Evolutionary conservation across 2,329 filamentous ascomycete species (phyloP).

Genomic region (Neofusicoccum sp.): DNA sequence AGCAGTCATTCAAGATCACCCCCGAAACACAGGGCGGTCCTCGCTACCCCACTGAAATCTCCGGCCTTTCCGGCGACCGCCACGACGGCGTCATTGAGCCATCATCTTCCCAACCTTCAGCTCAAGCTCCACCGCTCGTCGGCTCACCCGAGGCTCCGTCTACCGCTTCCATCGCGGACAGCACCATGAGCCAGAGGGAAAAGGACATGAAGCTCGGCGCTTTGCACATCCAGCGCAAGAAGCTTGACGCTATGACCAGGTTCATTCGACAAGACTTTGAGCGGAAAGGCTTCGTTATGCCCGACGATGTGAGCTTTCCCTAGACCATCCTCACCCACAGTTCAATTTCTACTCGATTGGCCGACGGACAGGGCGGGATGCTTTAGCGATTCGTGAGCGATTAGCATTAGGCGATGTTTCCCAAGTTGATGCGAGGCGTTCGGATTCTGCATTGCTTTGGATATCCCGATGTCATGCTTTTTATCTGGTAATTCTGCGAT

Average conservation of each 20-base stretch:
- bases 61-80: slow-evolving; percentile 16
- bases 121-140: slow-evolving; percentile 15
- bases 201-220: slow-evolving; percentile 38
- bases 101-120: slow-evolving; percentile 22
- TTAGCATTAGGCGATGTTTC: slow-evolving; percentile 4
- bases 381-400: background rate
- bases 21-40: slow-evolving; percentile 42
- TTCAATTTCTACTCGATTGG: background rate
- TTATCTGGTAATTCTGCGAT: background rate
- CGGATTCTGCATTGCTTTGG: slow-evolving; percentile 14
- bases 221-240: slow-evolving; percentile 49
- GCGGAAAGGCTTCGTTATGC: slow-evolving; percentile 48
- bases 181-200: slow-evolving; percentile 38
- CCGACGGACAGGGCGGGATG: background rate
- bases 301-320: slow-evolving; percentile 32
- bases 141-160: slow-evolving; percentile 18
- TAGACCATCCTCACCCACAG: background rate
- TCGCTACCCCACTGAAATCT: slow-evolving; percentile 34
- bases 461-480: slow-evolving; percentile 15
- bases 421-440: slow-evolving; percentile 10
- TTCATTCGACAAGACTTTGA: slow-evolving; percentile 46
- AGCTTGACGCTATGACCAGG: slow-evolving; percentile 46
- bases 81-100: slow-evolving; percentile 18
- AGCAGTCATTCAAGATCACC: slow-evolving; percentile 42
- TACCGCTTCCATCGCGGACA: slow-evolving; percentile 31